A percentile compares a stretch with the other conserved stretches of the same genome.
These are phyloP conservation scores for Gloeostereum incarnatum DNA, from an alignment of 768 basidiomycete genomes.

Conservation along the genomic window DNA sequence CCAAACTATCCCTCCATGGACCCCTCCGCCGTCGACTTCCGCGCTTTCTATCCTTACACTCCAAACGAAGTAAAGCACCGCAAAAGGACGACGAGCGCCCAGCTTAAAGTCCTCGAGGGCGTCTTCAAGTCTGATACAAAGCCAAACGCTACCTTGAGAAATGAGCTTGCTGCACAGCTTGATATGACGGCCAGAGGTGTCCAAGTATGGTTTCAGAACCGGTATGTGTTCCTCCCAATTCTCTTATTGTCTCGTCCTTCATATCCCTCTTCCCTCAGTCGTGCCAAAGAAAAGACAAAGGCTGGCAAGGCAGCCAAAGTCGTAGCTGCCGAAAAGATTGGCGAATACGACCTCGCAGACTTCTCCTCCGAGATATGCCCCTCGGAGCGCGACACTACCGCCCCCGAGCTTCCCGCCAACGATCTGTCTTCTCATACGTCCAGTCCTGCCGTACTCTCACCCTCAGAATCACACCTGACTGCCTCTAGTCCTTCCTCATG, in stretches of 20 bases:
- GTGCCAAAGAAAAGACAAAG: slow-evolving; percentile 77
- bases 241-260: slow-evolving; percentile 7
- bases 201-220: slow-evolving; percentile 94
- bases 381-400: slow-evolving; percentile 1
- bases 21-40: slow-evolving; percentile 66
- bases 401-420: not conserved
- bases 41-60: slow-evolving; percentile 80
- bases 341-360: slow-evolving; percentile 14
- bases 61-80: slow-evolving; percentile 94
- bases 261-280: slow-evolving; percentile 27
- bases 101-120: slow-evolving; percentile 84
- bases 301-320: slow-evolving; percentile 27
- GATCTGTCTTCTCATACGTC: slow-evolving; percentile 15
- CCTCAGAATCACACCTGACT: slow-evolving; percentile 30
- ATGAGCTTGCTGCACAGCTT: slow-evolving; percentile 71
- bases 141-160: slow-evolving; percentile 75
- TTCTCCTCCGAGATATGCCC: slow-evolving; percentile 2
- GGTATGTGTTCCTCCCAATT: slow-evolving; percentile 28
- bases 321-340: slow-evolving; percentile 1
- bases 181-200: slow-evolving; percentile 94
- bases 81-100: slow-evolving; percentile 79
- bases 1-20: slow-evolving; percentile 42
- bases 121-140: slow-evolving; percentile 87
- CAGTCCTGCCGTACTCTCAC: slow-evolving; percentile 22
- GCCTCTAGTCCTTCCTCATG: slow-evolving; percentile 23